Conservation (phyloP, 2,329 filamentous ascomycete genomes). For the Fusarium mexicanum region DNA sequence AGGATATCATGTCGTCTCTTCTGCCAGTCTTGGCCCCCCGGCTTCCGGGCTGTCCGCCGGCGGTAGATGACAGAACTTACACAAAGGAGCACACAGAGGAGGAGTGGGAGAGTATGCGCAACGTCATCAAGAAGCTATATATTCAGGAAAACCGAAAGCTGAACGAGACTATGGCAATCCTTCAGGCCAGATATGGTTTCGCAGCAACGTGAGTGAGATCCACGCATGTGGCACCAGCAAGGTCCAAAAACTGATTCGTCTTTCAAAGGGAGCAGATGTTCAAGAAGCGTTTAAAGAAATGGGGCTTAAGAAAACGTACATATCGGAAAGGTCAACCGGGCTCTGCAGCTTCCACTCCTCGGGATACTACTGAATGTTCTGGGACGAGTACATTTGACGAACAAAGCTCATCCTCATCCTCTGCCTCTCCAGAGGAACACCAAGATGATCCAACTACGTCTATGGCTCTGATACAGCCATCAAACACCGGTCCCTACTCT, state of each 20-base stretch:
- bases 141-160: slow-evolving; percentile 50
- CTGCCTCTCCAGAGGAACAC: slow-evolving; percentile 23
- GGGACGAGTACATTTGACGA: slow-evolving; percentile 22
- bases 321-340: slow-evolving; percentile 45
- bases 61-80: slow-evolving; percentile 39
- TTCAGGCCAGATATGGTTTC: slow-evolving; percentile 49
- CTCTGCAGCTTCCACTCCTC: slow-evolving; percentile 37
- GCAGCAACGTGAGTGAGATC: slow-evolving; percentile 49
- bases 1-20: slow-evolving; percentile 38
- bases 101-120: slow-evolving; percentile 48
- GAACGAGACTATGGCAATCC: slow-evolving; percentile 50
- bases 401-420: slow-evolving; percentile 24
- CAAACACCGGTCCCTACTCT: slow-evolving; percentile 41
- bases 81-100: slow-evolving; percentile 50
- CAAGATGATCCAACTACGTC: slow-evolving; percentile 17
- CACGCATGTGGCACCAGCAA: neutral
- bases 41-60: slow-evolving; percentile 43
- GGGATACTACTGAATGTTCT: slow-evolving; percentile 20
- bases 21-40: slow-evolving; percentile 49
- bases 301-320: slow-evolving; percentile 50
- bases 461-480: slow-evolving; percentile 36
- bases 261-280: slow-evolving; percentile 51
- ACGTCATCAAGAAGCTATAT: slow-evolving; percentile 48
- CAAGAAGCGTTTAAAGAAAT: slow-evolving; percentile 52
- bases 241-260: slow-evolving; percentile 21